Base-by-base conservation (phyloP, 352 stramenopile species). In the Plasmopara muralis region DNA sequence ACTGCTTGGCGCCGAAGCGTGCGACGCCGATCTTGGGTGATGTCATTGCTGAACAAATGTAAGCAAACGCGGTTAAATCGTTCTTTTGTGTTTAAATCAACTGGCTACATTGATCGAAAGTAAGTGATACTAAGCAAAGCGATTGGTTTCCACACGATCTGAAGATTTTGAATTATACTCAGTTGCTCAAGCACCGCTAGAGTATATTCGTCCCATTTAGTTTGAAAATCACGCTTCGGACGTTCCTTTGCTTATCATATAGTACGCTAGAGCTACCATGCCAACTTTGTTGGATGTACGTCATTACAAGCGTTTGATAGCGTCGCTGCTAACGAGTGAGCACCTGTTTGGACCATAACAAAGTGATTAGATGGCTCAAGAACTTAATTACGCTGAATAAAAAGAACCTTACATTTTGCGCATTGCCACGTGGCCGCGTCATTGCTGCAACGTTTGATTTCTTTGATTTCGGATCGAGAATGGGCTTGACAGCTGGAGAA, bases 1-100 rank as follows among this genome's bases (percentile, higher is more conserved):
- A 44, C 43, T 87, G 12, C 62, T 93, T 28, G 83, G 83, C 2
- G 67, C 65, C 13, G 66, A 64, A 9, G 72, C 63, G 4, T 87
- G 72, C 50, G 80, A 91, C 37, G 69, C 67, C 9, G 77, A 87
- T 57, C 43, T 76, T 50, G 60, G 64, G 6, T 66, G 20, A 67
- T 40, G 28, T 42, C 43, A 45, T 40, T 18, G 6, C 6, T 18
- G 4, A 2, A 41, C 1, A 3, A 41, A 41, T 41, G 4, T 18
- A 41, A 41, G 37, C n/a, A 25, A 25, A 25, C 20, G 20, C 20
- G 20, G 3, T 25, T 1, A 3, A 25, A 3, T 25, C 20, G 20
- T 25, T 25, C 1, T 25, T 3, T 25, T 25, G 20, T 25, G 20
- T 25, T 25, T 25, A 25, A 25, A 18, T 41, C 13, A 41, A 41